A percentile compares a stretch with the other conserved stretches of the same genome.
phyloP scores from a whole-genome alignment of 768 basidiomycete species.

The Trametes maxima region DNA sequence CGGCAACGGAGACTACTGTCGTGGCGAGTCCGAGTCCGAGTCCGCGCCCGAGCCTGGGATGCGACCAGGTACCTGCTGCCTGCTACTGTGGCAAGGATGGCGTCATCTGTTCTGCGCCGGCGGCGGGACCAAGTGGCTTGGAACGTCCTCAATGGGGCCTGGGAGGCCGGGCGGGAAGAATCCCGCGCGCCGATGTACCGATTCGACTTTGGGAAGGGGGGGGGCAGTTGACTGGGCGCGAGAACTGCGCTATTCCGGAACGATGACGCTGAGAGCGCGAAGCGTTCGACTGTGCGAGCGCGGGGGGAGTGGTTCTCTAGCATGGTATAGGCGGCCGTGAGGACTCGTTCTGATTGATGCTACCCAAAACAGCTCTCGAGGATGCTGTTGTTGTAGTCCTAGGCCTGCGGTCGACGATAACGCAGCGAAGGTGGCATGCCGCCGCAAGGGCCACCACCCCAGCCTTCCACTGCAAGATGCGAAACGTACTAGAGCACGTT shows the following conservation, averaged over 20 bases:
- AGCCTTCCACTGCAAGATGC: not conserved
- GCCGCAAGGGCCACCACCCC: not conserved
- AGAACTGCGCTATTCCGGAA: not conserved
- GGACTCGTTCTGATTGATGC: constrained; percentile 16
- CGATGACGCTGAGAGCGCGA: not conserved
- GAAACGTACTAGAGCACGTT: not conserved
- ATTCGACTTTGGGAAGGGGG: not conserved
- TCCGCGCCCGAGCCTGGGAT: not conserved
- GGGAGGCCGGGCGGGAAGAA: not conserved
- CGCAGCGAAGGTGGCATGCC: not conserved
- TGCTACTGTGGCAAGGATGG: not conserved
- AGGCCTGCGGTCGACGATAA: constrained; percentile 1
- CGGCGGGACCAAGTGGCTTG: not conserved
- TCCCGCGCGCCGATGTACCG: not conserved
- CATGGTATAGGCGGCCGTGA: not conserved
- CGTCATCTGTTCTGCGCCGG: constrained; percentile 7
- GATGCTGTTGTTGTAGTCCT: not conserved
- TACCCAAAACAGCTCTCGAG: no score
- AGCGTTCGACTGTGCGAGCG: not conserved
- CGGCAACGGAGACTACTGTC: no score
- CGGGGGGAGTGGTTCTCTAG: not conserved
- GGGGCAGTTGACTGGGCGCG: not conserved
- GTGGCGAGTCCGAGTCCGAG: not conserved
- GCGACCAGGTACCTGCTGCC: not conserved
- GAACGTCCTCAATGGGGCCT: not conserved